Conservation (phyloP, 2,329 filamentous ascomycete species). For the Monosporascus sp. region DNA sequence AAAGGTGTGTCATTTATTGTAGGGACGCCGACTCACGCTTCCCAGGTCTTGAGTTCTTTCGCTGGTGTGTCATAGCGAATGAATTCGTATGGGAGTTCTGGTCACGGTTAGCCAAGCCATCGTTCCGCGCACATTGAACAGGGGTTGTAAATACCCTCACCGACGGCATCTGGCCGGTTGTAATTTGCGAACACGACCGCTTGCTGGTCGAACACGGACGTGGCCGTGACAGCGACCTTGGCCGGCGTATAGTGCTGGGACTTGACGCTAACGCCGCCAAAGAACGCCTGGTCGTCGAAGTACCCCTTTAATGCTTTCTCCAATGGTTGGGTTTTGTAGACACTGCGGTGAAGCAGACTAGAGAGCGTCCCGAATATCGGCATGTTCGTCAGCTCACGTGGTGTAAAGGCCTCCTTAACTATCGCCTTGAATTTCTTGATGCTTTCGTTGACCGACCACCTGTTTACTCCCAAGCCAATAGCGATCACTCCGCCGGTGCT, state of each 20-base stretch:
- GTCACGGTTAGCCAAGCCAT: conserved; percentile 1
- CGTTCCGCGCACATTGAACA: background rate
- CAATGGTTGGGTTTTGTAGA: conserved; percentile 26
- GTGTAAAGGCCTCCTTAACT: conserved; percentile 21
- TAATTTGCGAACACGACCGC: conserved; percentile 27
- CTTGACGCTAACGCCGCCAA: conserved; percentile 20
- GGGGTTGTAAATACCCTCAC: conserved; percentile 11
- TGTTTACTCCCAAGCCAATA: conserved; percentile 26
- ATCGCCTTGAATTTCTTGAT: conserved; percentile 26
- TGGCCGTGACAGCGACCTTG: conserved; percentile 24
- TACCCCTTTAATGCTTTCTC: conserved; percentile 20
- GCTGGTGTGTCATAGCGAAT: conserved; percentile 19
- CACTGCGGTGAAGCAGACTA: conserved; percentile 24
- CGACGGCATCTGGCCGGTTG: conserved; percentile 21
- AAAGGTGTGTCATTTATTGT: background rate
- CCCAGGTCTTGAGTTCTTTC: conserved; percentile 25
- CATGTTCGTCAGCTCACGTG: conserved; percentile 22
- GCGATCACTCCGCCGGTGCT: conserved; percentile 26
- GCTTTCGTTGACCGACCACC: conserved; percentile 23
- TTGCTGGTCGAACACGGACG: conserved; percentile 15
- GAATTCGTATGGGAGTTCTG: conserved; percentile 23
- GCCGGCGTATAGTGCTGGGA: conserved; percentile 17
- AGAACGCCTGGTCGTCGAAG: conserved; percentile 25
- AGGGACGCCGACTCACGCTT: conserved; percentile 22
- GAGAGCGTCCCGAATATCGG: conserved; percentile 23